Conservation (phyloP, 768 basidiomycete species). For the Rhodosporidiobolus odoratus region DNA sequence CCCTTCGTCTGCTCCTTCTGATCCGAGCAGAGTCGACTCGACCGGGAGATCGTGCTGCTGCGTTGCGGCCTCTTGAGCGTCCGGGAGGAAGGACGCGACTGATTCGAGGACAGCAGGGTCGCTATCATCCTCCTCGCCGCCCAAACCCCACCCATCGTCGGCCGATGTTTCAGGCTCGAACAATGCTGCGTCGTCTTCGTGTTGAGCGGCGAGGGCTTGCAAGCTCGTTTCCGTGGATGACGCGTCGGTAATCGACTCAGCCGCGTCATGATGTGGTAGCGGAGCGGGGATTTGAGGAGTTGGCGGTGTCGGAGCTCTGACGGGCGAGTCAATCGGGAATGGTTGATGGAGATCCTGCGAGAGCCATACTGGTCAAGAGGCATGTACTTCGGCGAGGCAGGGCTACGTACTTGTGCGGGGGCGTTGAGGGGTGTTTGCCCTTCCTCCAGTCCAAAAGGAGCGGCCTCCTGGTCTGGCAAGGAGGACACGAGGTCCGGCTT, state of each 20-base stretch:
- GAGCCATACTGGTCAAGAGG: too few species aligned
- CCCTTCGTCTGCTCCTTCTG: background rate
- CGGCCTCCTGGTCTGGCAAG: too few species aligned
- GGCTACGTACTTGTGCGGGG: too few species aligned
- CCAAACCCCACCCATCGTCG: slow-evolving; percentile 47
- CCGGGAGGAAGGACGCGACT: background rate
- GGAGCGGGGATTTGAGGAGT: slow-evolving; percentile 7
- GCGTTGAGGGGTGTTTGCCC: too few species aligned
- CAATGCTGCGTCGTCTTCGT: slow-evolving; percentile 10
- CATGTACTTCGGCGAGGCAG: too few species aligned
- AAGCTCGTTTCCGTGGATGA: background rate
- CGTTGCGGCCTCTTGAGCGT: slow-evolving; percentile 4
- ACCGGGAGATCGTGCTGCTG: background rate
- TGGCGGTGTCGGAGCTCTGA: background rate
- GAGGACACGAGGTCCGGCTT: too few species aligned
- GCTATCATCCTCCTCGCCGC: slow-evolving; percentile 30
- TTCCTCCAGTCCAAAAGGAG: too few species aligned
- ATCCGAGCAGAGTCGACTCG: background rate
- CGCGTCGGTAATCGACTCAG: background rate
- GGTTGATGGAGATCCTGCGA: background rate
- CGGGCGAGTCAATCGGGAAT: background rate
- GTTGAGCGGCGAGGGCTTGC: background rate
- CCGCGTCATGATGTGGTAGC: slow-evolving; percentile 4
- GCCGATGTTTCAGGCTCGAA: slow-evolving; percentile 29
- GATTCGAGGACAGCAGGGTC: slow-evolving; percentile 4